These are phyloP conservation scores for Mycena crocata DNA, from an alignment of 768 basidiomycete genomes.

Conservation along the genomic window DNA sequence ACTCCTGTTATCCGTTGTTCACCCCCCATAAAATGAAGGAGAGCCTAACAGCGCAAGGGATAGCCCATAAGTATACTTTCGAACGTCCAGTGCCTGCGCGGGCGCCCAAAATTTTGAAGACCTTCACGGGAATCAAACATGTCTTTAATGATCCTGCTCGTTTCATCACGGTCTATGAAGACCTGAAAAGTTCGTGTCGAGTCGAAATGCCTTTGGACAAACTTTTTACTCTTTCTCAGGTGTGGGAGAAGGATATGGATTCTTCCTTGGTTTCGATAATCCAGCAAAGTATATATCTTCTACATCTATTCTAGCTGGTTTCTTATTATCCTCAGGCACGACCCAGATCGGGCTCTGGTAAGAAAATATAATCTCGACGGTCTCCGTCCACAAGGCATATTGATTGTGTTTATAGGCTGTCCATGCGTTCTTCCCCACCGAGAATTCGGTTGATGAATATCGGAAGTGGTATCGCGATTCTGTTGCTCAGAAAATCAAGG, in stretches of 20 bases:
- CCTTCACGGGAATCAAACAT: constrained; percentile 42
- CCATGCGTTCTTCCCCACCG: constrained; percentile 43
- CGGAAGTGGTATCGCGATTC: constrained; percentile 39
- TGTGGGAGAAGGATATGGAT: constrained; percentile 41
- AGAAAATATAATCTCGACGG: too few relatives aligned
- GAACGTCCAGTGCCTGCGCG: constrained; percentile 46
- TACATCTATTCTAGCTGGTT: background rate
- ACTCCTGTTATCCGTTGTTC: constrained; percentile 75
- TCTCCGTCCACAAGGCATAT: background rate
- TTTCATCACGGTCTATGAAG: constrained; percentile 44
- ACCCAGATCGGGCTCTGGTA: constrained; percentile 22
- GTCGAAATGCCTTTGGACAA: background rate
- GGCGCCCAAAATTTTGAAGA: constrained; percentile 42
- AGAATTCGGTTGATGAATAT: constrained; percentile 36
- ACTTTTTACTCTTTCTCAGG: background rate
- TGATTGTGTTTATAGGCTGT: constrained; percentile 25
- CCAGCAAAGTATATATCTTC: constrained; percentile 18
- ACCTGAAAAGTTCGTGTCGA: constrained; percentile 22
- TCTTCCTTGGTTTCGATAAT: constrained; percentile 45
- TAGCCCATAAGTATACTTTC: constrained; percentile 53
- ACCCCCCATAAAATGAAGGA: constrained; percentile 57
- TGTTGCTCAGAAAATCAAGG: constrained; percentile 35
- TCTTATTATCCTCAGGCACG: background rate
- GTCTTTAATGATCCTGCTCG: constrained; percentile 42
- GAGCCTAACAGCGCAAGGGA: constrained; percentile 51